These are phyloP conservation scores for Suillus placidus DNA, from an alignment of 768 basidiomycete genomes.

Conservation along the genomic window DNA sequence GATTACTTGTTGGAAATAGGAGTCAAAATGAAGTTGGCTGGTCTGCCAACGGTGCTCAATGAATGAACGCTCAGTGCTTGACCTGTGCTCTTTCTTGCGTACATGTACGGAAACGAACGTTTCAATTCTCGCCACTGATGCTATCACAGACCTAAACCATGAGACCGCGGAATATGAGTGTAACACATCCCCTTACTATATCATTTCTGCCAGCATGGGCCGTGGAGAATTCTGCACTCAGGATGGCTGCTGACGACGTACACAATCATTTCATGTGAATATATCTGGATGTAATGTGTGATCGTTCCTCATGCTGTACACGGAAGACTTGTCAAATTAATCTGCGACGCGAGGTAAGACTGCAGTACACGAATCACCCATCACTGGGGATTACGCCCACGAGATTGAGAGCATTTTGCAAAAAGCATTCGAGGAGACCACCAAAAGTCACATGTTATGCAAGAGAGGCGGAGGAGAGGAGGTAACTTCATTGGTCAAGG, in stretches of 20 bases:
- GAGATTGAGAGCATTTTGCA: too few relatives aligned
- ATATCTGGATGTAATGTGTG: neutral
- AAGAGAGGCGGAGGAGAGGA: neutral
- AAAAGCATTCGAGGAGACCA: too few relatives aligned
- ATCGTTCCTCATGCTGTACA: neutral
- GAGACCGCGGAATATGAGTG: neutral
- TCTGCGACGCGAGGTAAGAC: neutral
- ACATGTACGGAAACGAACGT: neutral
- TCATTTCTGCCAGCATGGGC: neutral
- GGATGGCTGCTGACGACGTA: neutral
- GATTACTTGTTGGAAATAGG: constrained; percentile 91
- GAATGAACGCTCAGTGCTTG: constrained; percentile 16
- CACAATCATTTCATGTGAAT: neutral
- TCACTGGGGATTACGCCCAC: too few relatives aligned
- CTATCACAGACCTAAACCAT: neutral
- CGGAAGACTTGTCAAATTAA: neutral
- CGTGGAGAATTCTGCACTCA: neutral
- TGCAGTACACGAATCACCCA: neutral
- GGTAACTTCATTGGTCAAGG: neutral
- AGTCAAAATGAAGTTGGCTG: constrained; percentile 77
- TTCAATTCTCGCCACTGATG: neutral
- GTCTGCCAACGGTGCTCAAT: constrained; percentile 50
- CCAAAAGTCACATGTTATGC: too few relatives aligned
- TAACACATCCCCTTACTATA: neutral
- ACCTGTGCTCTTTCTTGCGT: neutral